These are phyloP conservation scores for Myxozyma neglecta DNA, from an alignment of 805 yeast species.

Conservation along the genomic window DNA sequence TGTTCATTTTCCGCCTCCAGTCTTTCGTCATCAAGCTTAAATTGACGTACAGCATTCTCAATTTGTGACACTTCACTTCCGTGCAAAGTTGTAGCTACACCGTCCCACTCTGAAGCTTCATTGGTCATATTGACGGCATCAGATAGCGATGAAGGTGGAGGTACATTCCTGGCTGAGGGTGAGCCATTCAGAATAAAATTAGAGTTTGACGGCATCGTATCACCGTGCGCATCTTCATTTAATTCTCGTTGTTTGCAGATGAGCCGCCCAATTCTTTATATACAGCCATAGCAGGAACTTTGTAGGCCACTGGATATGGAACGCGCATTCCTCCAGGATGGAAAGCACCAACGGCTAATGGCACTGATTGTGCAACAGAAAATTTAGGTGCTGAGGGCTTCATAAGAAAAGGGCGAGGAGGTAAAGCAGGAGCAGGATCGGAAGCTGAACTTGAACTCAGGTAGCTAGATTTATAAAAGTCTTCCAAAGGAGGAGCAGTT, in stretches of 20 bases:
- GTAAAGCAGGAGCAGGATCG: slow-evolving; percentile 3
- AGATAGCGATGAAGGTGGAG: background rate
- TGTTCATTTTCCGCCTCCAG: slow-evolving; percentile 4
- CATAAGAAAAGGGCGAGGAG: slow-evolving; percentile 1
- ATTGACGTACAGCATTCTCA: slow-evolving; percentile 13
- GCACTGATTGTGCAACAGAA: background rate
- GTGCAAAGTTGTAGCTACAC: slow-evolving; percentile 13
- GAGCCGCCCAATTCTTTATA: slow-evolving; percentile 9
- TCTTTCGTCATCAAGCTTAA: slow-evolving; percentile 14
- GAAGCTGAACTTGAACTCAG: background rate
- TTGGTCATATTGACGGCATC: background rate
- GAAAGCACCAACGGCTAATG: background rate
- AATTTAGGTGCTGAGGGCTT: background rate
- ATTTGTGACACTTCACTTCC: slow-evolving; percentile 6
- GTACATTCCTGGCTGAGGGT: background rate
- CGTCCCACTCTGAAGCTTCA: slow-evolving; percentile 15
- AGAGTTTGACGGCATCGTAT: background rate
- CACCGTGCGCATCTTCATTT: background rate
- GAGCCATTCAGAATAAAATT: background rate
- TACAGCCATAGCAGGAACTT: slow-evolving; percentile 3
- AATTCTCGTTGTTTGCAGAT: background rate
- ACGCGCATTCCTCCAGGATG: slow-evolving; percentile 7
- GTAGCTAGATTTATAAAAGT: background rate
- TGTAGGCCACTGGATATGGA: slow-evolving; percentile 9
- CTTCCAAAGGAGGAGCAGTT: slow-evolving; percentile 1